A percentile compares a stretch with the other conserved stretches of the same genome.
Evolutionary conservation across 345 rosid species (phyloP).

Genomic region (Carallia pectinifolia): DNA sequence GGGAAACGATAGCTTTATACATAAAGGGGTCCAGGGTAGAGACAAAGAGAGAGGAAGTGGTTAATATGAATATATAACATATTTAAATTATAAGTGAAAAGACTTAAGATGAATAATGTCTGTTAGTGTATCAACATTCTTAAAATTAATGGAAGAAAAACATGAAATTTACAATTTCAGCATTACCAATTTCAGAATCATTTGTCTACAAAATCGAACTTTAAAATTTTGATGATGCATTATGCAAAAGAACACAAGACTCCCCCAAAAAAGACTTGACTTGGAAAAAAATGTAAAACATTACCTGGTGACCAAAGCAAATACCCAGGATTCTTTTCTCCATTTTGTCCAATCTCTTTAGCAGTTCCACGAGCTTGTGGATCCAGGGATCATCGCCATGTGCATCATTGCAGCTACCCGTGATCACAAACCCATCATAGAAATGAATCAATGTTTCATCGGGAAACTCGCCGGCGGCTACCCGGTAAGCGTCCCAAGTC

Average conservation of each 20-base stretch:
- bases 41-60: too few species aligned
- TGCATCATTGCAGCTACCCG: constrained; percentile 74
- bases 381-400: constrained; percentile 60
- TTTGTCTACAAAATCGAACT: too few species aligned
- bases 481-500: constrained; percentile 52
- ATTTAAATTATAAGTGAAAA: too few species aligned
- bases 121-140: too few species aligned
- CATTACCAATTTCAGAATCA: too few species aligned
- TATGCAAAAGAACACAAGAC: background rate
- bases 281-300: background rate
- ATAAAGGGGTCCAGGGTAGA: too few species aligned
- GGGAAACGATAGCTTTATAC: too few species aligned
- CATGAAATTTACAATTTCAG: too few species aligned
- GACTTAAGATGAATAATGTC: too few species aligned
- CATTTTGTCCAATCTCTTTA: constrained; percentile 45
- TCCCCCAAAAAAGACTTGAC: background rate
- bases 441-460: constrained; percentile 37
- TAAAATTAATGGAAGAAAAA: too few species aligned
- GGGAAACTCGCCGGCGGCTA: constrained; percentile 50
- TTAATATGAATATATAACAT: too few species aligned
- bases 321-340: constrained; percentile 60
- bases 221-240: too few species aligned
- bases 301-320: constrained; percentile 80
- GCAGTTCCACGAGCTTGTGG: constrained; percentile 39
- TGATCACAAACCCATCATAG: constrained; percentile 64